Evolutionary conservation across 495 filamentous ascomycete genomes (phyloP).

Genomic region (Hypoxylon fuscum): DNA sequence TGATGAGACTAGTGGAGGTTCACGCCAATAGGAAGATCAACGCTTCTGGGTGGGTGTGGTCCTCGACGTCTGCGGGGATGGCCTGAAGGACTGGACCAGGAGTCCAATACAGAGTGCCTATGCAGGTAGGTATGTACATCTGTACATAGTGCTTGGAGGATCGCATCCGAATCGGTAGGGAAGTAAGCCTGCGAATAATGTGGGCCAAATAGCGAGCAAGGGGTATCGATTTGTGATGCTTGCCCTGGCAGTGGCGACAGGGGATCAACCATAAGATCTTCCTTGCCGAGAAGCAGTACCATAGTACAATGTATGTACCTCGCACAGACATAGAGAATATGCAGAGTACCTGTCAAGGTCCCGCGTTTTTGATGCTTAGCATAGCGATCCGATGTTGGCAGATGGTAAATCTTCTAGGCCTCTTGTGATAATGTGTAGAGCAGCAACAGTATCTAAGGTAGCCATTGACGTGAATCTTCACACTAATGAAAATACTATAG

Average conservation of each 20-base stretch:
- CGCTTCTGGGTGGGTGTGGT: conserved; percentile 47
- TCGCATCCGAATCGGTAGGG: conserved; percentile 50
- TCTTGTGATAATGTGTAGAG: conserved; percentile 14
- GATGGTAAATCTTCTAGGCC: conserved; percentile 16
- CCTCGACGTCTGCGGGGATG: conserved; percentile 47
- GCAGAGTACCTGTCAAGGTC: conserved; percentile 35
- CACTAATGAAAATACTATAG: conserved; percentile 6
- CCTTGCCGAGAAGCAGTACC: conserved; percentile 40
- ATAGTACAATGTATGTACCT: conserved; percentile 39
- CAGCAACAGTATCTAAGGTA: conserved; percentile 3
- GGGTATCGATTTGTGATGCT: conserved; percentile 46
- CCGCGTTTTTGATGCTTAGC: conserved; percentile 35
- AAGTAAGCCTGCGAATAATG: conserved; percentile 47
- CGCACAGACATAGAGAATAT: conserved; percentile 38
- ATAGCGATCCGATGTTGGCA: conserved; percentile 28
- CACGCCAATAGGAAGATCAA: conserved; percentile 51
- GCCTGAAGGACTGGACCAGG: conserved; percentile 40
- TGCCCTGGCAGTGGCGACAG: conserved; percentile 42
- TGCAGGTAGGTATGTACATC: conserved; percentile 1
- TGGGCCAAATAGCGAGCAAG: conserved; percentile 45
- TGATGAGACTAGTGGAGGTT: conserved; percentile 49
- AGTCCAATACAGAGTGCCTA: conserved; percentile 17
- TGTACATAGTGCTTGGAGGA: conserved; percentile 41
- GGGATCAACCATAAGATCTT: conserved; percentile 46
- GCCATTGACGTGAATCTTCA: conserved; percentile 1